Conservation (phyloP, 2,329 filamentous ascomycete genomes). For the Chaetomium globosum region DNA sequence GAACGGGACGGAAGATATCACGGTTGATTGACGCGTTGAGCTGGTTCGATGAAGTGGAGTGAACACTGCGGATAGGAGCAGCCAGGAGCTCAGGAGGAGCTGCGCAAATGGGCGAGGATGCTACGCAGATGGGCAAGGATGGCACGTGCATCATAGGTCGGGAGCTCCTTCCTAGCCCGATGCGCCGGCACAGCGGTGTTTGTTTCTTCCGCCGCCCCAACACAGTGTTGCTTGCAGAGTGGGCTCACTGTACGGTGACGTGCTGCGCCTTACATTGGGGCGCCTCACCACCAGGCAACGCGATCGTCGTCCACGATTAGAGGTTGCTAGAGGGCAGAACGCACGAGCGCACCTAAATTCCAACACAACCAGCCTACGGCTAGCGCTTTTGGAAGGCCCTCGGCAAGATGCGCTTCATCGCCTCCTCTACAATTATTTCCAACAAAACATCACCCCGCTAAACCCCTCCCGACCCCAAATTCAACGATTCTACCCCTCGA, state of each 20-base stretch:
- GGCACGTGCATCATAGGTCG: not conserved
- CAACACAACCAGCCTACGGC: not conserved
- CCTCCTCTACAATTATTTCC: constrained; percentile 14
- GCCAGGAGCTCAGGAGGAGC: not conserved
- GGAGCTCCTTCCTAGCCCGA: not conserved
- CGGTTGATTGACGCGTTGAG: constrained; percentile 12
- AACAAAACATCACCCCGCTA: constrained; percentile 24
- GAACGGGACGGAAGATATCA: not conserved
- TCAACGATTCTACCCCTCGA: not conserved
- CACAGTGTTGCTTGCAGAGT: constrained; percentile 9
- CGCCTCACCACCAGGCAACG: constrained; percentile 4
- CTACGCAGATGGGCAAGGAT: not conserved
- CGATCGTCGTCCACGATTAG: constrained; percentile 10
- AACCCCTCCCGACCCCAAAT: constrained; percentile 24
- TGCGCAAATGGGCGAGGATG: constrained; percentile 1
- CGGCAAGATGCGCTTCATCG: constrained; percentile 31
- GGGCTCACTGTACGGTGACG: constrained; percentile 27
- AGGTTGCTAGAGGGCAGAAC: constrained; percentile 13
- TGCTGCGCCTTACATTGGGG: constrained; percentile 24
- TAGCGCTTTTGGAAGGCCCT: not conserved
- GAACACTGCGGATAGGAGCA: constrained; percentile 18
- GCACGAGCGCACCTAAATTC: not conserved
- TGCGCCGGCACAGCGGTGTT: constrained; percentile 5
- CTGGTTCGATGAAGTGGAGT: constrained; percentile 10
- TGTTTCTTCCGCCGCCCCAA: constrained; percentile 27